These are phyloP conservation scores for Melocanna baccifera DNA, from an alignment of 176 grass and related monocot species.

Conservation along the genomic window DNA sequence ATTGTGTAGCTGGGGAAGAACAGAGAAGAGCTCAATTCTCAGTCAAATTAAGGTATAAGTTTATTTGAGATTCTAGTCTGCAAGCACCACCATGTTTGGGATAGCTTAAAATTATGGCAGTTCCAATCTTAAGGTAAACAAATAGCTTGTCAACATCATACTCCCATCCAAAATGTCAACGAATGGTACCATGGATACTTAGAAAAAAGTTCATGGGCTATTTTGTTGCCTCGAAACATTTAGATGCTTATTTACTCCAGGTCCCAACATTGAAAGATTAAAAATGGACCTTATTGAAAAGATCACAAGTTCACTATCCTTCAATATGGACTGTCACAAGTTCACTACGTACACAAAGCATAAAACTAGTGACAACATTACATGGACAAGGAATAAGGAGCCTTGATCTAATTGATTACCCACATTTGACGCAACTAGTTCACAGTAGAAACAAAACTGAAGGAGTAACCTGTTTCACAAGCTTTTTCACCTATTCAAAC, in stretches of 20 bases:
- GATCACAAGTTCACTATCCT: background rate
- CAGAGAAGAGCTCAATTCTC: background rate
- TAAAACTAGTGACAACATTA: no score
- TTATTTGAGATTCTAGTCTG: background rate
- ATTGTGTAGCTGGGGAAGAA: slow-evolving; percentile 17
- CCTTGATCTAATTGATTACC: no score
- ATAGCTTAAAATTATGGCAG: background rate
- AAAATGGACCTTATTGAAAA: background rate
- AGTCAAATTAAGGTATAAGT: background rate
- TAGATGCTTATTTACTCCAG: background rate
- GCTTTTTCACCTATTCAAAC: no score
- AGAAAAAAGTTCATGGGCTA: background rate
- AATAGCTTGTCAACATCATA: background rate
- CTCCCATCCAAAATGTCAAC: background rate
- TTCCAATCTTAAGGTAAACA: background rate
- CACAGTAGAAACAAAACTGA: no score
- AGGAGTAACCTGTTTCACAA: no score
- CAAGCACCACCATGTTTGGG: slow-evolving; percentile 10
- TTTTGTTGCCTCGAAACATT: background rate
- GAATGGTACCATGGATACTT: background rate
- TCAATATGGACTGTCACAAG: background rate
- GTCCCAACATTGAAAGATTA: background rate
- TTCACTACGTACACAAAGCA: no score
- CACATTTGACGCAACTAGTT: no score
- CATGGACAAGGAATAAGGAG: no score